phyloP scores from a whole-genome alignment of 1,284 basidiomycete genomes.

The Exobasidium rhododendri region DNA sequence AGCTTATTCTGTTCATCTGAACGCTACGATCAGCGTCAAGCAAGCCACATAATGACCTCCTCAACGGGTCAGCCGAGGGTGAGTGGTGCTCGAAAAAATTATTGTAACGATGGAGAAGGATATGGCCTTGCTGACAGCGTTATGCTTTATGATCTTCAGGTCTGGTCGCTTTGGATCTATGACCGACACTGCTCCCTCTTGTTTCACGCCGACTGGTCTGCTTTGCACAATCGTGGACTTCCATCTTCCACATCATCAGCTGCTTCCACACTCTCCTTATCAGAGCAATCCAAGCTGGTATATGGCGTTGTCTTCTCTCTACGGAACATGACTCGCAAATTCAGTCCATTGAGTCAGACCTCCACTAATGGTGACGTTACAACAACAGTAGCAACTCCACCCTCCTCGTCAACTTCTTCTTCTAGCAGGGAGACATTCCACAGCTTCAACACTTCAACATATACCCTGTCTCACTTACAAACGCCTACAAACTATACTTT shows the following conservation, averaged over 20 bases:
- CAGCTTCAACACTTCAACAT: slow-evolving; percentile 82
- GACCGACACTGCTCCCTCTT: slow-evolving; percentile 49
- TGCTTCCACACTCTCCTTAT: slow-evolving; percentile 66
- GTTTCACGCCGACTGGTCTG: slow-evolving; percentile 52
- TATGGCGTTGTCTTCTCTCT: slow-evolving; percentile 91
- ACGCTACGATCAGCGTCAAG: no score
- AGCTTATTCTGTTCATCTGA: no score
- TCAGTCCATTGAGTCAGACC: slow-evolving; percentile 54
- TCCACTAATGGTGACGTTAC: neutral
- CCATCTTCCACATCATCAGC: neutral
- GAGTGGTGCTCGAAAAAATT: neutral
- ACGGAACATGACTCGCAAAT: slow-evolving; percentile 89
- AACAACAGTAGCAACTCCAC: slow-evolving; percentile 3
- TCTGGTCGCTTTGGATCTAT: slow-evolving; percentile 52
- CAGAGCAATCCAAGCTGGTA: slow-evolving; percentile 95
- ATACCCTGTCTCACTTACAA: slow-evolving; percentile 90
- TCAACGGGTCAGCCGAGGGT: slow-evolving; percentile 7
- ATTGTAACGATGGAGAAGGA: neutral
- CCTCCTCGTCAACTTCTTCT: slow-evolving; percentile 6
- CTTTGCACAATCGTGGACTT: slow-evolving; percentile 9
- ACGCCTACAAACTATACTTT: slow-evolving; percentile 92
- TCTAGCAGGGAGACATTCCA: slow-evolving; percentile 82
- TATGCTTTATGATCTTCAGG: slow-evolving; percentile 22
- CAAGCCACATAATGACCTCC: neutral
- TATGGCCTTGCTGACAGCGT: neutral